Evolutionary conservation across 352 stramenopile genomes (phyloP).

Genomic region (Elongisporangium prolatum): DNA sequence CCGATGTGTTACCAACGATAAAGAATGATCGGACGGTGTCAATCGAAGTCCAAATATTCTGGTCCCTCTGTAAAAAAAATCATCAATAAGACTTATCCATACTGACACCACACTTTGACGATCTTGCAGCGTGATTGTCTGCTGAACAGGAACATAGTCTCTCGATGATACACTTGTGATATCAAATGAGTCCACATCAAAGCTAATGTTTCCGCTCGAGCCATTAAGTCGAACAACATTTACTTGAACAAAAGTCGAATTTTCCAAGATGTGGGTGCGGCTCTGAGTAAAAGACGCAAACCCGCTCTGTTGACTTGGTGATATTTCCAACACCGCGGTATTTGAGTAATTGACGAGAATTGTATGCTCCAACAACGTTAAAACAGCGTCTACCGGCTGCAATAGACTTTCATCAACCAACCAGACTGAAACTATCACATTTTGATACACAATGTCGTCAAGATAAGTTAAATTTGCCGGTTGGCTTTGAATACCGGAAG

Average conservation of each 20-base stretch:
- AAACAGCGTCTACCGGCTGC: constrained; percentile 15
- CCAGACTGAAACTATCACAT: constrained; percentile 27
- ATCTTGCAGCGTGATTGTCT: constrained; percentile 23
- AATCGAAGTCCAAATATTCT: constrained; percentile 41
- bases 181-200: constrained; percentile 49
- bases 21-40: not conserved
- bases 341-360: not conserved
- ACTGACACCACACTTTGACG: constrained; percentile 28
- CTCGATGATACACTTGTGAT: constrained; percentile 16
- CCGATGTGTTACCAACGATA: constrained; percentile 17
- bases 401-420: constrained; percentile 27
- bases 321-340: not conserved
- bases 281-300: constrained; percentile 29
- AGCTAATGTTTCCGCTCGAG: constrained; percentile 23
- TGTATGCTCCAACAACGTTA: constrained; percentile 12
- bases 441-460: constrained; percentile 36
- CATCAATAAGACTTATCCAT: constrained; percentile 42
- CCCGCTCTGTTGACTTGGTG: constrained; percentile 16
- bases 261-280: constrained; percentile 23
- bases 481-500: constrained; percentile 7
- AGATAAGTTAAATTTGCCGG: constrained; percentile 26
- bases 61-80: constrained; percentile 27
- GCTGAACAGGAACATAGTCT: constrained; percentile 29
- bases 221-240: constrained; percentile 50
- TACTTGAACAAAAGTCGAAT: constrained; percentile 28